A percentile compares a stretch with the other conserved stretches of the same genome.
Evolutionary conservation across 2,329 filamentous ascomycete species (phyloP).

Genomic region (Neophaeococcomyces aloes): DNA sequence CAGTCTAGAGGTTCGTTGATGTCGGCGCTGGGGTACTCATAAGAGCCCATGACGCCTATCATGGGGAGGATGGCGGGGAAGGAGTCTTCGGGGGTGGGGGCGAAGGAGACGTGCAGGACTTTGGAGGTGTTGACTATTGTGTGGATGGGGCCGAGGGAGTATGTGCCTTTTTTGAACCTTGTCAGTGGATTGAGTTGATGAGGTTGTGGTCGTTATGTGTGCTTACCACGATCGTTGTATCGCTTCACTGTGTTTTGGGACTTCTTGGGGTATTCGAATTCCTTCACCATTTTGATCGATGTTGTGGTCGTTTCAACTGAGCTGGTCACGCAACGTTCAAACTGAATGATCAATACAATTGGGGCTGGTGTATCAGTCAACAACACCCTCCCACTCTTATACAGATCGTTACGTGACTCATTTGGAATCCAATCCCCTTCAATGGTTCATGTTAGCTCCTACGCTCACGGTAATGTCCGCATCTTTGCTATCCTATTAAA

Average conservation of each 20-base stretch:
- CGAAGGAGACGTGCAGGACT: constrained; percentile 73
- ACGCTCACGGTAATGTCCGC: background rate
- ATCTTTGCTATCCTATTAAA: background rate
- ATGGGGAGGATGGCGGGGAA: constrained; percentile 74
- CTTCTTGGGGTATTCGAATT: constrained; percentile 50
- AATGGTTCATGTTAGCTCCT: too few relatives aligned
- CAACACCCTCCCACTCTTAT: background rate
- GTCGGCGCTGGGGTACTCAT: constrained; percentile 49
- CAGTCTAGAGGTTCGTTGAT: constrained; percentile 57
- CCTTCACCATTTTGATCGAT: constrained; percentile 30
- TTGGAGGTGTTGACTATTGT: constrained; percentile 62
- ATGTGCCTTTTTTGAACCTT: constrained; percentile 49
- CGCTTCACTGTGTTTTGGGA: constrained; percentile 57
- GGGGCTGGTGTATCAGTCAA: too few relatives aligned
- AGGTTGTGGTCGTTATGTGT: background rate
- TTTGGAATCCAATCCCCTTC: background rate
- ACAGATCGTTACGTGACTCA: background rate
- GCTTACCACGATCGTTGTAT: constrained; percentile 51
- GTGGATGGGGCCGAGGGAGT: constrained; percentile 64
- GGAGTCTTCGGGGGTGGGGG: constrained; percentile 47
- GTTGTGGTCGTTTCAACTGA: background rate
- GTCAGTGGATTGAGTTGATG: background rate
- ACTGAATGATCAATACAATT: too few relatives aligned
- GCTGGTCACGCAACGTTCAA: too few relatives aligned
- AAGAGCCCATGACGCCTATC: constrained; percentile 74